Evolutionary conservation across 2,329 filamentous ascomycete genomes (phyloP).

Genomic region (Bipolaris victoriae): DNA sequence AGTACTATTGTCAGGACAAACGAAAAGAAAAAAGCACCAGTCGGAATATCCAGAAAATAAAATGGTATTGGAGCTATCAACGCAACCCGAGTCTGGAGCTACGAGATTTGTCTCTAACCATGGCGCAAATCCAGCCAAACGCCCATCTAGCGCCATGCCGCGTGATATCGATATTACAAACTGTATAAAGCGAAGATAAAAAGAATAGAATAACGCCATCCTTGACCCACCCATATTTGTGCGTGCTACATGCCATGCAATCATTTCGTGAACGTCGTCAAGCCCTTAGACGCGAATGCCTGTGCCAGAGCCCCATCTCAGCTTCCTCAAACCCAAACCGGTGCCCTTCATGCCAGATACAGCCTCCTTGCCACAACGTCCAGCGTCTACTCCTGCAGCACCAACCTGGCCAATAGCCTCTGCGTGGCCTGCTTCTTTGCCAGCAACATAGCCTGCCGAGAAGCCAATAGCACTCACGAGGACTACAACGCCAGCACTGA

Average conservation of each 20-base stretch:
- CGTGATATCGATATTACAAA: not conserved
- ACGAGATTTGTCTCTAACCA: not conserved
- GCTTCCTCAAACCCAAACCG: slow-evolving; percentile 40
- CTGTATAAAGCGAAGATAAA: not conserved
- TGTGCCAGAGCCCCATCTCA: slow-evolving; percentile 40
- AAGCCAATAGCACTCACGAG: slow-evolving; percentile 69
- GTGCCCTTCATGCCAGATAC: slow-evolving; percentile 33
- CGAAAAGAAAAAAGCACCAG: no score
- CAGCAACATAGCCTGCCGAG: slow-evolving; percentile 67
- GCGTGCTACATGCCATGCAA: slow-evolving; percentile 7
- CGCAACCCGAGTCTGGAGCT: not conserved
- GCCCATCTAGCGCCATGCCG: slow-evolving; percentile 4
- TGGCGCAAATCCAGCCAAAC: not conserved
- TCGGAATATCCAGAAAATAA: not conserved
- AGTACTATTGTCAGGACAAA: no score
- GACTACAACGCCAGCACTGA: slow-evolving; percentile 69
- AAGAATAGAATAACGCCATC: not conserved
- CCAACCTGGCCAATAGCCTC: slow-evolving; percentile 53
- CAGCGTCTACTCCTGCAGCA: slow-evolving; percentile 35
- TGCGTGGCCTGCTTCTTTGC: slow-evolving; percentile 62
- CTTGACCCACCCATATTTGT: not conserved
- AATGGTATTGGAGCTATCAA: not conserved
- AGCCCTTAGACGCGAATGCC: slow-evolving; percentile 25
- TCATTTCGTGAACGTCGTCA: slow-evolving; percentile 1
- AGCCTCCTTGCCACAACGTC: slow-evolving; percentile 44